phyloP scores from a whole-genome alignment of 2,329 filamentous ascomycete genomes.

The Eutypa lata region DNA sequence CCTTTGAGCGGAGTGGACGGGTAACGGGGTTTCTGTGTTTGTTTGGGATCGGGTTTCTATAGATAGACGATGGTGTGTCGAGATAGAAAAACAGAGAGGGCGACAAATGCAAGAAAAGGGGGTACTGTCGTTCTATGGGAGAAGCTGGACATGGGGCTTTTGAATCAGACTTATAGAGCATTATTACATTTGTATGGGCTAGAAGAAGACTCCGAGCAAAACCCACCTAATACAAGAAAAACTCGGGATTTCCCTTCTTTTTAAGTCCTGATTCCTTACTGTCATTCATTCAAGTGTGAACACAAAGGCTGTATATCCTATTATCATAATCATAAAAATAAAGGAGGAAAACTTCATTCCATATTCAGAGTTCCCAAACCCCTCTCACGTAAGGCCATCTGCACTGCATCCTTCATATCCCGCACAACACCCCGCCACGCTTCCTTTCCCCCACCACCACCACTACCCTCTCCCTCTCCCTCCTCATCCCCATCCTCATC shows the following conservation, averaged over 20 bases:
- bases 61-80: neutral
- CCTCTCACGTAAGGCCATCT: slow-evolving; percentile 52
- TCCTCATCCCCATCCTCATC: slow-evolving; percentile 30
- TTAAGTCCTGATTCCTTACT: too few species aligned
- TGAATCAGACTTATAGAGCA: neutral
- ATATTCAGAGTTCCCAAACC: slow-evolving; percentile 56
- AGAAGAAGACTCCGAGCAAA: neutral
- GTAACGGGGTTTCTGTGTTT: too few species aligned
- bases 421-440: slow-evolving; percentile 45
- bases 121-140: neutral
- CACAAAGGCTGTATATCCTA: too few species aligned
- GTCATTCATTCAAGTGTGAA: too few species aligned
- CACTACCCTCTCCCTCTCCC: slow-evolving; percentile 18
- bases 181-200: neutral
- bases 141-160: neutral
- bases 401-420: slow-evolving; percentile 47
- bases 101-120: too few species aligned
- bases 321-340: neutral
- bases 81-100: too few species aligned
- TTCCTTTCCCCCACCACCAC: slow-evolving; percentile 29
- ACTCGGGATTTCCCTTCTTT: neutral
- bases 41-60: neutral
- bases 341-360: too few species aligned
- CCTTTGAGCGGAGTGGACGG: neutral
- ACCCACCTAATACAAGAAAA: neutral